These are phyloP conservation scores for Irpex sp. DNA, from an alignment of 1,284 basidiomycete genomes.

Conservation along the genomic window DNA sequence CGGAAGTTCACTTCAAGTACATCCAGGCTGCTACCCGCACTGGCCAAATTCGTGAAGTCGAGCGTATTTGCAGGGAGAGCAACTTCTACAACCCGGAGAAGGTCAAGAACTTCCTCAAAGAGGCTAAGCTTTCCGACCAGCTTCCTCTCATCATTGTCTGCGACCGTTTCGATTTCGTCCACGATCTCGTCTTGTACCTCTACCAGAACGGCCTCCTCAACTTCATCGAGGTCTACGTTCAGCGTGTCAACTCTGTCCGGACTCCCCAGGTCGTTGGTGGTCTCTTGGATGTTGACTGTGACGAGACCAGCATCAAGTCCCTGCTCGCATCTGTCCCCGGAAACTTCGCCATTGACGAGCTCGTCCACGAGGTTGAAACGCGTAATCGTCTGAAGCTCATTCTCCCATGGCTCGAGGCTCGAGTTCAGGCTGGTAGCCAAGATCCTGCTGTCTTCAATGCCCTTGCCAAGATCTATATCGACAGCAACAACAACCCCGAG, in stretches of 20 bases:
- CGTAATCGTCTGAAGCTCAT: constrained; percentile 96
- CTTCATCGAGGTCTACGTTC: constrained; percentile 99
- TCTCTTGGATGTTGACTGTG: constrained; percentile 97
- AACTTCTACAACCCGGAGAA: constrained; percentile 99
- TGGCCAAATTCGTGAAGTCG: constrained; percentile 97
- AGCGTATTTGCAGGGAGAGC: constrained; percentile 97
- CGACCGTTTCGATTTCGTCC: constrained; percentile 99
- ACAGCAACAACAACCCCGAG: constrained; percentile 98
- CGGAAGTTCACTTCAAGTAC: constrained; percentile 99
- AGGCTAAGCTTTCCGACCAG: constrained; percentile 96
- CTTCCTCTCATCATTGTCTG: constrained; percentile 99
- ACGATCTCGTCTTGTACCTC: constrained; percentile 97
- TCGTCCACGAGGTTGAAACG: constrained; percentile 96
- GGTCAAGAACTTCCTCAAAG: constrained; percentile 99
- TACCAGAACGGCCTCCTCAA: constrained; percentile 97
- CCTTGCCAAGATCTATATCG: constrained; percentile 97
- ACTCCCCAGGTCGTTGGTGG: constrained; percentile 99
- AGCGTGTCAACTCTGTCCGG: constrained; percentile 94
- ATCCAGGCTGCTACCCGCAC: constrained; percentile 99
- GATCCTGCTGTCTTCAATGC: constrained; percentile 96
- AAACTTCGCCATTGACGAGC: constrained; percentile 96
- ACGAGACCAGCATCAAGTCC: constrained; percentile 94
- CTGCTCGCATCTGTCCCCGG: constrained; percentile 93
- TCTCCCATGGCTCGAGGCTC: constrained; percentile 93
- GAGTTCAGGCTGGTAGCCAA: constrained; percentile 89